Conservation (phyloP, 352 stramenopile genomes). For the Phytophthora quininea region DNA sequence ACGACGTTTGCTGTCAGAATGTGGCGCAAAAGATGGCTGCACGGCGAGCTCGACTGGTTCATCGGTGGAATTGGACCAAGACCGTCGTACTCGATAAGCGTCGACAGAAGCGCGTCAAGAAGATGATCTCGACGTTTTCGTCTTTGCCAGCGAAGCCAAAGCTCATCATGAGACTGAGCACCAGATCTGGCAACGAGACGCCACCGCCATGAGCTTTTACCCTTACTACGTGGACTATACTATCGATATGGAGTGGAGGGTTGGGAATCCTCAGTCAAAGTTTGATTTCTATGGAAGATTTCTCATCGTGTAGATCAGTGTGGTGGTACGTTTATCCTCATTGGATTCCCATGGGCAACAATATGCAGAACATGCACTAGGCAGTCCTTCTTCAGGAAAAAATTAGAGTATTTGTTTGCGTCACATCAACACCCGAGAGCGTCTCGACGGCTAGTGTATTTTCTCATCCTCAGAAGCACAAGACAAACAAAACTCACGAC, state of each 20-base stretch:
- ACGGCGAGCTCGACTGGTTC: conserved; percentile 28
- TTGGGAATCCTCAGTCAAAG: conserved; percentile 60
- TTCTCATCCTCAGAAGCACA: not conserved
- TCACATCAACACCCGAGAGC: conserved; percentile 18
- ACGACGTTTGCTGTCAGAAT: conserved; percentile 24
- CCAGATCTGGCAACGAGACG: not conserved
- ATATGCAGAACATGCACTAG: conserved; percentile 1
- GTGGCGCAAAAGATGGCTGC: conserved; percentile 38
- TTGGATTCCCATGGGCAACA: conserved; percentile 32
- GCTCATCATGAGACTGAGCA: not conserved
- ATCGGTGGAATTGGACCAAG: conserved; percentile 42
- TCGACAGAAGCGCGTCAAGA: conserved; percentile 26
- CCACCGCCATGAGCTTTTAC: too few relatives aligned
- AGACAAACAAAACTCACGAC: not conserved
- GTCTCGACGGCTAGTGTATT: not conserved
- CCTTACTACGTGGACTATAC: too few relatives aligned
- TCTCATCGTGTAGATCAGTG: conserved; percentile 76
- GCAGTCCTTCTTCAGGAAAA: conserved; percentile 77
- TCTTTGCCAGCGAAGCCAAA: conserved; percentile 6
- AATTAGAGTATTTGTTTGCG: conserved; percentile 81
- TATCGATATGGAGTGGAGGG: too few relatives aligned
- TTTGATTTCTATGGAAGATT: conserved; percentile 78
- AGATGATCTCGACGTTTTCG: conserved; percentile 22
- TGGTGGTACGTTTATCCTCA: conserved; percentile 80
- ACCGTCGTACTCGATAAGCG: conserved; percentile 30